Conservation (phyloP, 371 early-diverging fungal species). For the Lichtheimia hyalospora region DNA sequence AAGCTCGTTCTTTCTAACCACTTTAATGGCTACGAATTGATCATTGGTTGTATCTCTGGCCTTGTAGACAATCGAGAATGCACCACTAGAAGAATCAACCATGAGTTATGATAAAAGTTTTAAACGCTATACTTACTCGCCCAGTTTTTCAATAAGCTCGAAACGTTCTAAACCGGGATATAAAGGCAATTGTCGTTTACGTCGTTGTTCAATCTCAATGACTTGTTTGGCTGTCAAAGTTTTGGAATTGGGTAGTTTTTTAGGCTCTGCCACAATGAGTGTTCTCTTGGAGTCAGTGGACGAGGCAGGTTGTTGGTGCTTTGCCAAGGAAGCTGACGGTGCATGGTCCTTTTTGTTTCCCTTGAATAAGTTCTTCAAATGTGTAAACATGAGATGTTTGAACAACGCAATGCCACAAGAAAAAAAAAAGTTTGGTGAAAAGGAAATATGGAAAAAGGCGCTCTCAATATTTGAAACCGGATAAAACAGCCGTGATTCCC, state of each 20-base stretch:
- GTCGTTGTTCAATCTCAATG: slow-evolving; percentile 36
- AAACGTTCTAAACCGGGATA: slow-evolving; percentile 65
- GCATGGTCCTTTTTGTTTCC: slow-evolving; percentile 1
- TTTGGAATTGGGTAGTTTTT: slow-evolving; percentile 6
- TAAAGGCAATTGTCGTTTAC: slow-evolving; percentile 36
- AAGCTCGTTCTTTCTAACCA: slow-evolving; percentile 65
- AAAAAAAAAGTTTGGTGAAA: slow-evolving; percentile 1
- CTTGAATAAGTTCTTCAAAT: slow-evolving; percentile 20
- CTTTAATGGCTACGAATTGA: slow-evolving; percentile 79
- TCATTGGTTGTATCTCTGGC: slow-evolving; percentile 61
- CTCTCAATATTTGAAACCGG: not conserved
- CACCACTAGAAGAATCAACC: slow-evolving; percentile 76
- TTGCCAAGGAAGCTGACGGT: not conserved
- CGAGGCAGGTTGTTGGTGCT: not conserved
- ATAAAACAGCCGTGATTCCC: not conserved
- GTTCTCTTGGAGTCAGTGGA: slow-evolving; percentile 2
- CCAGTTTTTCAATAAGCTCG: slow-evolving; percentile 61
- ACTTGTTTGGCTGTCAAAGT: slow-evolving; percentile 25
- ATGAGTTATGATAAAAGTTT: no score
- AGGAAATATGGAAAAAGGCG: not conserved
- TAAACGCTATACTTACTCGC: slow-evolving; percentile 56
- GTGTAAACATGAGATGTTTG: slow-evolving; percentile 10
- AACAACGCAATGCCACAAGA: not conserved
- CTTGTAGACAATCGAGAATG: slow-evolving; percentile 81
- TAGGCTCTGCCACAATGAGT: not conserved